phyloP scores from a whole-genome alignment of 345 rosid species.

The Eucalyptus rudis region DNA sequence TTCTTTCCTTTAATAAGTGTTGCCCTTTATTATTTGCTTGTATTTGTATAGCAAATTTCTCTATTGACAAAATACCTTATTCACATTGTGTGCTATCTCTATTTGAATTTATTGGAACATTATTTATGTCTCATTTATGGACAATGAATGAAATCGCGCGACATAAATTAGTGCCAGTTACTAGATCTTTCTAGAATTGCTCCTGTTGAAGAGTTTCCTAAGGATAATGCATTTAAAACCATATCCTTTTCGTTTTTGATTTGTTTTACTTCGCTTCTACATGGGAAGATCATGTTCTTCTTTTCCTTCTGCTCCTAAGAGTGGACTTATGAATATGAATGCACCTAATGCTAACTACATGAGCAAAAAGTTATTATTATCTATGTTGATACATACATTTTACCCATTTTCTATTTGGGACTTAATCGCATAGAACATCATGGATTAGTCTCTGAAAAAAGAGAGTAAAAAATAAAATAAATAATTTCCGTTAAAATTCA shows the following conservation, averaged over 20 bases:
- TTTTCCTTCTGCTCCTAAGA: background rate
- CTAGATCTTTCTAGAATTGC: background rate
- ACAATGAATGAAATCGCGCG: too few relatives aligned
- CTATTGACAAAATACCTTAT: background rate
- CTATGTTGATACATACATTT: too few relatives aligned
- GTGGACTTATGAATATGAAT: background rate
- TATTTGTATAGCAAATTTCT: background rate
- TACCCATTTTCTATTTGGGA: accelerated
- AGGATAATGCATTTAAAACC: background rate
- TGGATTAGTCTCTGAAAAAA: accelerated
- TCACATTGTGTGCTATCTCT: background rate
- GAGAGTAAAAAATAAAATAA: too few relatives aligned
- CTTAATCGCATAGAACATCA: accelerated
- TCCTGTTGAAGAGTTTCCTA: background rate
- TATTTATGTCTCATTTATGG: background rate
- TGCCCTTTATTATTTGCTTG: background rate
- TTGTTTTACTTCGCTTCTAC: background rate
- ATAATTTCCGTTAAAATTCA: too few relatives aligned
- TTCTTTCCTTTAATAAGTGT: background rate
- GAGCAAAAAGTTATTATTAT: background rate
- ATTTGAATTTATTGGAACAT: background rate
- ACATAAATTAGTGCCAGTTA: background rate
- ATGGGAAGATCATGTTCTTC: background rate
- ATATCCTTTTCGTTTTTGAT: background rate
- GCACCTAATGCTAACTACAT: background rate